Base-by-base conservation (phyloP, 192 early-diverging fungal species). In the Jimgerdemannia flammicorona region DNA sequence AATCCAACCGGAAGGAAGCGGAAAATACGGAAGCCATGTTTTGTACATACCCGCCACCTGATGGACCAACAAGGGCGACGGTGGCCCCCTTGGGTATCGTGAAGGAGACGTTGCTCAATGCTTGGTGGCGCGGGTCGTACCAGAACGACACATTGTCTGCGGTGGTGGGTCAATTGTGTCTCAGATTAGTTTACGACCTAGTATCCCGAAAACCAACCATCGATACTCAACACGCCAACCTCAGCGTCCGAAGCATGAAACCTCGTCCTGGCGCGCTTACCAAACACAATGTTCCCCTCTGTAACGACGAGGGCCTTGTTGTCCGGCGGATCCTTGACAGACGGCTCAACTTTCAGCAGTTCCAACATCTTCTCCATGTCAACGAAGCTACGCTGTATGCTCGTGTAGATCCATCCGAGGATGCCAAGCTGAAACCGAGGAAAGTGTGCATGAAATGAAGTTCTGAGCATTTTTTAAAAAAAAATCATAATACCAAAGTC, bases 281-380 rank as follows among this genome's bases (percentile, higher is more conserved):
- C 89, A 74, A 96, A 96, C 6, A 79, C 82, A 9, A 96, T 88
- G 42, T 87, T 79, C 14, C 92, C 91, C n/a, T 88, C 82, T 4
- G 74, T 77, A 6, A 93, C 83, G 14, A 72, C 80, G 73, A 96
- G 70, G 1, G 81, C 81, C 9, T 69, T 74, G 0, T 94, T 94
- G 64, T 88, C 78, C 4, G 92, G 92, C 0, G 64, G 44, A 79
- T 96, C 95, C 63, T 89, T 70, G n/a, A 96, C 84, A 4, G 81
- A 83, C 44, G 85, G 78, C 20, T 88, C 74, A 71, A 91, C 88
- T 29, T 95, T 86, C n/a, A 94, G 85, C 0, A 95, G 80, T 64
- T 93, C 92, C 19, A 99, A 86, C 91, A 99, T 96, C 76, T 97
- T 96, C 80, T 99, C 98, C 97, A 98, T 98, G 76, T 99, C 97